Evolutionary conservation across 2,329 filamentous ascomycete species (phyloP).

Genomic region (Pseudopithomyces maydicus): DNA sequence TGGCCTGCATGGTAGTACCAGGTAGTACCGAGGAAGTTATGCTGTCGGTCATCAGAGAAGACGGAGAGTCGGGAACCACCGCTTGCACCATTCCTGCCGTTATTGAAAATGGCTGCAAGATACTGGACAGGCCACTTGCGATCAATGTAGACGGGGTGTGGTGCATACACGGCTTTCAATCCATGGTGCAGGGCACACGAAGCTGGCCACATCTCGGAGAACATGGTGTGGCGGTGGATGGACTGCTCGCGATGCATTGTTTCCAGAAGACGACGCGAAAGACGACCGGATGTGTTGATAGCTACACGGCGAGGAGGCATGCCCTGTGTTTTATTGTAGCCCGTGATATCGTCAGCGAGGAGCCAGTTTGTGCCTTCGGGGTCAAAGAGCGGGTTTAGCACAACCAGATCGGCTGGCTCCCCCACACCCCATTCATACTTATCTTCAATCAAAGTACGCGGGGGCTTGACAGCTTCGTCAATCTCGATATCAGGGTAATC

Average conservation of each 20-base stretch:
- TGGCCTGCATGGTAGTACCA: conserved; percentile 62
- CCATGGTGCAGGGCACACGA: conserved; percentile 75
- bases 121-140: conserved; percentile 61
- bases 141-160: conserved; percentile 63
- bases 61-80: conserved; percentile 56
- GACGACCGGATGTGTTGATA: conserved; percentile 72
- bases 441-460: conserved; percentile 60
- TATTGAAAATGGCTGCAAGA: conserved; percentile 61
- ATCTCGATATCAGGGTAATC: conserved; percentile 58
- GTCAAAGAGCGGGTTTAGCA: conserved; percentile 78
- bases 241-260: conserved; percentile 79
- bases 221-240: conserved; percentile 72
- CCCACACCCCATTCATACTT: conserved; percentile 68
- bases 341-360: conserved; percentile 71
- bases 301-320: conserved; percentile 70
- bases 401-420: conserved; percentile 77
- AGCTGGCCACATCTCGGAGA: conserved; percentile 79
- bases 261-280: conserved; percentile 68
- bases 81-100: conserved; percentile 57
- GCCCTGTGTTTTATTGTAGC: conserved; percentile 62
- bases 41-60: conserved; percentile 55
- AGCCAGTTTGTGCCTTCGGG: conserved; percentile 74
- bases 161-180: conserved; percentile 73
- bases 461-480: conserved; percentile 58
- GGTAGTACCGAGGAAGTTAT: conserved; percentile 58